Evolutionary conservation across 305 asterid genomes (phyloP).

Genomic region (Nicotiana rustica): DNA sequence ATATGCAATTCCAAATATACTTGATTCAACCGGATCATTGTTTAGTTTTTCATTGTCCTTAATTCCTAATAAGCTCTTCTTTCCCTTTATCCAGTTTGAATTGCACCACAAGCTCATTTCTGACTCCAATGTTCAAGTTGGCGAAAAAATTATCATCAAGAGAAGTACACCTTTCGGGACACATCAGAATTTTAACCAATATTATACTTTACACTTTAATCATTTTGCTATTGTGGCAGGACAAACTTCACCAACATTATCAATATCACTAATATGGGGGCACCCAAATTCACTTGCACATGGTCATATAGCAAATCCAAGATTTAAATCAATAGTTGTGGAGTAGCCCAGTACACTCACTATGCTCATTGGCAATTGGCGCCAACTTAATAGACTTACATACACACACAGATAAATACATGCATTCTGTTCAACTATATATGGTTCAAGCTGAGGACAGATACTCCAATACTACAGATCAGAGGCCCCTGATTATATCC

Average conservation of each 20-base stretch:
- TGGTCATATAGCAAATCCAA: neutral
- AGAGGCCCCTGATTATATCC: no score
- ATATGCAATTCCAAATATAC: neutral
- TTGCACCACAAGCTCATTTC: neutral
- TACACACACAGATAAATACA: no score
- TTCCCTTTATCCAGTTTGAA: neutral
- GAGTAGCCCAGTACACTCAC: no score
- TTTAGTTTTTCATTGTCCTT: neutral
- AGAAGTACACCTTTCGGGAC: neutral
- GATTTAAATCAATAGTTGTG: neutral
- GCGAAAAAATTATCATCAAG: neutral
- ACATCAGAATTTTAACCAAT: neutral
- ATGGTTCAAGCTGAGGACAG: neutral
- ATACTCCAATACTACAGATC: no score
- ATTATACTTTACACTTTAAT: neutral
- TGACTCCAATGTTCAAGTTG: neutral
- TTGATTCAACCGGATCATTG: neutral
- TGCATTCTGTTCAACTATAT: neutral
- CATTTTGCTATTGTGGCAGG: neutral
- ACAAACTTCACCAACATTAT: neutral
- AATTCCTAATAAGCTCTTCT: neutral
- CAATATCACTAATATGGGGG: neutral
- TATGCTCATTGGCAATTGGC: no score
- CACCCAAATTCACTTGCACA: neutral
- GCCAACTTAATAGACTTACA: no score